These are phyloP conservation scores for Williopsis jadinii DNA, from an alignment of 1,139 yeast genomes.

Conservation along the genomic window DNA sequence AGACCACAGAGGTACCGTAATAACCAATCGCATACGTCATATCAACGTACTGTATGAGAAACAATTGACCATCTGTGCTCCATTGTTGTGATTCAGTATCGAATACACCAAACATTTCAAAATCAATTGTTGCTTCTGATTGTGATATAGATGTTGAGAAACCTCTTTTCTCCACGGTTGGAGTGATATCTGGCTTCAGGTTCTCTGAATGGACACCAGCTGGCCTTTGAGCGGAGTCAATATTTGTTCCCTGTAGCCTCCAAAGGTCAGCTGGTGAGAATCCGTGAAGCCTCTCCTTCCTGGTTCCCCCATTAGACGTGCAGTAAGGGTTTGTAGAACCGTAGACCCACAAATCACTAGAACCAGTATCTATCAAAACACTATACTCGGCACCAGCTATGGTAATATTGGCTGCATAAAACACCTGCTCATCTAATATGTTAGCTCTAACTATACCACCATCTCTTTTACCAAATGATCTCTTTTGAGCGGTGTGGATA, in stretches of 20 bases:
- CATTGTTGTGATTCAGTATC: conserved; percentile 28
- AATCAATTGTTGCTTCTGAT: conserved; percentile 21
- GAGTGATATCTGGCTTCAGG: neutral
- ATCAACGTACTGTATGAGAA: conserved; percentile 57
- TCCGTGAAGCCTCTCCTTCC: too few relatives aligned
- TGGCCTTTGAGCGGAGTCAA: neutral
- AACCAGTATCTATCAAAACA: conserved; percentile 8
- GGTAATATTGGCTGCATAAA: conserved; percentile 1
- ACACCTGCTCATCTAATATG: conserved; percentile 1
- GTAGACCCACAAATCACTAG: conserved; percentile 11
- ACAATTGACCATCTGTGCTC: conserved; percentile 35
- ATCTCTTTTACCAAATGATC: neutral
- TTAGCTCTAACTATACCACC: neutral
- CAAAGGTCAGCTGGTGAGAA: neutral
- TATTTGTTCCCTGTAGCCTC: neutral
- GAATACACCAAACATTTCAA: conserved; percentile 32
- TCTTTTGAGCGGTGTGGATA: conserved; percentile 2
- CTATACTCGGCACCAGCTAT: conserved; percentile 1
- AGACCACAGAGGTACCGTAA: conserved; percentile 54
- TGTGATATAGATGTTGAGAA: neutral
- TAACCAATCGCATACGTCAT: conserved; percentile 50
- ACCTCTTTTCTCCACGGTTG: neutral
- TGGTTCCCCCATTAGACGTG: neutral
- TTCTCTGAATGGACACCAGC: neutral
- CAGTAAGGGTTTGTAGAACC: conserved; percentile 3